These are phyloP conservation scores for Epithemia pelagica DNA, from an alignment of 108 stramenopile genomes.

Conservation along the genomic window DNA sequence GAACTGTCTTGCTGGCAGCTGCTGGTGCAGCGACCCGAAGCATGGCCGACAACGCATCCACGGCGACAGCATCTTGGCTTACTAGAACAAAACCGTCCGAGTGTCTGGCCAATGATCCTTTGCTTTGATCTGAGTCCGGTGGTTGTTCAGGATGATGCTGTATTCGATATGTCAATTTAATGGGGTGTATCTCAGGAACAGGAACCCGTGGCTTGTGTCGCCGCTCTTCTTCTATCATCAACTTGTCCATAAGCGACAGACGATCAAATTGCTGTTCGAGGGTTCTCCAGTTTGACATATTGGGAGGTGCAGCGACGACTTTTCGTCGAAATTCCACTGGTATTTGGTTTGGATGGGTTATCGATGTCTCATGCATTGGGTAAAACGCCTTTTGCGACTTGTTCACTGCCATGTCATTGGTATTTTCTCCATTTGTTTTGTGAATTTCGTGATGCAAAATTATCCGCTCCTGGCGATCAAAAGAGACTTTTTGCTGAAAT, in stretches of 20 bases:
- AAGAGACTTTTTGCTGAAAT: slow-evolving; percentile 31
- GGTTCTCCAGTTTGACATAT: slow-evolving; percentile 10
- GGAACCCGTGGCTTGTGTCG: slow-evolving; percentile 3
- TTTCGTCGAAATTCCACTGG: slow-evolving; percentile 69
- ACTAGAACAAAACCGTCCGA: slow-evolving; percentile 53
- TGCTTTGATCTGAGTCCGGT: not conserved
- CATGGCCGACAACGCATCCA: slow-evolving; percentile 38
- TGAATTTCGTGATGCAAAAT: slow-evolving; percentile 3
- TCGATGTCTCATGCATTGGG: not conserved
- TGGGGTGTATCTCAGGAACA: slow-evolving; percentile 50
- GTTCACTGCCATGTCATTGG: not conserved
- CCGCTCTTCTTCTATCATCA: slow-evolving; percentile 25
- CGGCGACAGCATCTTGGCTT: slow-evolving; percentile 28
- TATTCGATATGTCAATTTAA: slow-evolving; percentile 48
- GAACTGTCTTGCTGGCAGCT: slow-evolving; percentile 43
- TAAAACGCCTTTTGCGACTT: not conserved
- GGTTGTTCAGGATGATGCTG: slow-evolving; percentile 21
- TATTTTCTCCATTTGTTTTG: not conserved
- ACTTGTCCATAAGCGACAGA: slow-evolving; percentile 34
- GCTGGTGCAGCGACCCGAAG: slow-evolving; percentile 43
- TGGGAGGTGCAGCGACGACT: slow-evolving; percentile 29
- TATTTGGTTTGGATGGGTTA: slow-evolving; percentile 11
- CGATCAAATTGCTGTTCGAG: not conserved
- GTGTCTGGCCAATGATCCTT: not conserved
- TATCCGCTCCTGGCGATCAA: not conserved